Percentiles rank a stretch among this genome's conserved stretches.
Conservation (phyloP, 345 rosid species). For the Salix dunnii region DNA sequence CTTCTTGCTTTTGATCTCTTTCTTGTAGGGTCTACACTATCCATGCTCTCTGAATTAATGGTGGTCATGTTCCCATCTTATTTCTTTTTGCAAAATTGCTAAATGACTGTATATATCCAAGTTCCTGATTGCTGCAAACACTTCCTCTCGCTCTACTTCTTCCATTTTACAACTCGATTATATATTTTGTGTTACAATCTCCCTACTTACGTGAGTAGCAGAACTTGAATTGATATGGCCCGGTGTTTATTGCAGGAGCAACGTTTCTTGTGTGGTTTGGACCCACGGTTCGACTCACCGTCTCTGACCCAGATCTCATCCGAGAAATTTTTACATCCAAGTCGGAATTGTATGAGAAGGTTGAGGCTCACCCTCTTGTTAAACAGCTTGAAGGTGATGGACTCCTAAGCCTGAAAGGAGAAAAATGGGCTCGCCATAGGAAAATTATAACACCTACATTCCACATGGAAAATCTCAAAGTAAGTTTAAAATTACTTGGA, state of each 20-base stretch:
- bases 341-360: conserved; percentile 32
- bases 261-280: conserved; percentile 49
- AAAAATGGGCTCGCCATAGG: conserved; percentile 52
- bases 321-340: conserved; percentile 44
- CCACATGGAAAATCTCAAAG: conserved; percentile 60
- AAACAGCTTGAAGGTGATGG: conserved; percentile 37
- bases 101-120: not conserved
- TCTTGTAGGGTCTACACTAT: conserved; percentile 40
- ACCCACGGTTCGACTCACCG: conserved; percentile 36
- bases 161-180: not conserved
- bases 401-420: conserved; percentile 35
- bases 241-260: conserved; percentile 29
- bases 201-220: not conserved
- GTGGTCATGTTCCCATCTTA: conserved; percentile 29
- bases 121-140: conserved; percentile 15
- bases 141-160: not conserved
- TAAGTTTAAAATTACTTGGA: conserved; percentile 7
- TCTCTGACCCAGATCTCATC: conserved; percentile 44
- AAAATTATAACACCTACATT: conserved; percentile 56
- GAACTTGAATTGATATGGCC: not conserved
- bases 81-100: conserved; percentile 43
- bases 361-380: conserved; percentile 24
- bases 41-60: conserved; percentile 40
- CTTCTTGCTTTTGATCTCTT: conserved; percentile 29
- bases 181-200: not conserved